Evolutionary conservation across 208 protist genomes (phyloP), one percentile per base, ranked within the genome.

Genomic region (Leptomonas seymouri): DNA sequence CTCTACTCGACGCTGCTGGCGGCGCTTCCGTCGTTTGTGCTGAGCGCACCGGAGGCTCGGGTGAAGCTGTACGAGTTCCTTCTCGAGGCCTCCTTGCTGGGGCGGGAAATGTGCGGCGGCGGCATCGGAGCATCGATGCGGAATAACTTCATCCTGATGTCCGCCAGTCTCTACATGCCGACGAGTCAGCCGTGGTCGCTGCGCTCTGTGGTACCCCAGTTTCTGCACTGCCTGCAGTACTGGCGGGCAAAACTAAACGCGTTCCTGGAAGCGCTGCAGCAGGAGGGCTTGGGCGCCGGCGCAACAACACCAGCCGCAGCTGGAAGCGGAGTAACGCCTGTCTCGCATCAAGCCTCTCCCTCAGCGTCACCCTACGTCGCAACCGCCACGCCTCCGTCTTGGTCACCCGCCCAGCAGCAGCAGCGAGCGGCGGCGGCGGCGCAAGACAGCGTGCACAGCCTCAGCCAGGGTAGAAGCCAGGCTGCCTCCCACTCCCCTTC

Each of bases 1-100:
- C 44, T 91, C 11, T 94, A 94, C 78, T 79, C 81, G 25, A 89
- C 89, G 1, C 69, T 94, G n/a, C 62, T 92, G 15, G 84, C 85
- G 18, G 28, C 71, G 0, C 71, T 94, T 23, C 84, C 87, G 1
- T 27, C 59, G 7, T 8, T 58, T 5, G 66, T 73, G 28, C 61
- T 56, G 64, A 27, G 53, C 31, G 57, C 58, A 3, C 3, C 28
- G 27, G 53, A 72, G 41, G 49, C 53, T 2, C 46, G 66, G 6
- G 21, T 92, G 46, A 49, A 63, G 27, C 59, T 94, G 15, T 94
- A 91, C 64, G 84, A 91, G 62, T 83, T 85, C 54, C 76, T 94
- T 0, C 74, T 94, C 18, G 89, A 94, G 61, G 84, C 77, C n/a
- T 71, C 82, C 1, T 62, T 92, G 44, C 77, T 91, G 0, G 89